These are phyloP conservation scores for Fusarium sarcochroum DNA, from an alignment of 2,329 filamentous ascomycete species.

Conservation along the genomic window DNA sequence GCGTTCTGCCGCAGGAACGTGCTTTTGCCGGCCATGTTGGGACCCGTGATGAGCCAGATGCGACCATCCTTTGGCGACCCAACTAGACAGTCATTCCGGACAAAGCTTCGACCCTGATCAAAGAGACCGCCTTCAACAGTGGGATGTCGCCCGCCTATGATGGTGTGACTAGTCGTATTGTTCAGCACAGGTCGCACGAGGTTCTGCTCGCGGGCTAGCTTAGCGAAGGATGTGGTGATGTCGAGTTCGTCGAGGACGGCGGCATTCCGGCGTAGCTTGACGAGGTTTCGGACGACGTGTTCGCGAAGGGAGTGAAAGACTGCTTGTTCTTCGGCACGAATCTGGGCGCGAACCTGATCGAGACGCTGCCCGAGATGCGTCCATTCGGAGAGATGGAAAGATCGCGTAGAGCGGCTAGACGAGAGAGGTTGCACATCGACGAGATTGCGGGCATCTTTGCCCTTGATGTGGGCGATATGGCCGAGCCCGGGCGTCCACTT, in stretches of 20 bases:
- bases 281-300: slow-evolving; percentile 83
- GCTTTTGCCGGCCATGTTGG: slow-evolving; percentile 99
- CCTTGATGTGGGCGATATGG: slow-evolving; percentile 91
- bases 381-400: slow-evolving; percentile 89
- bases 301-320: slow-evolving; percentile 83
- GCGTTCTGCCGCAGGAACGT: slow-evolving; percentile 97
- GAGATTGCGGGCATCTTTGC: slow-evolving; percentile 73
- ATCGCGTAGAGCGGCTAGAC: slow-evolving; percentile 85
- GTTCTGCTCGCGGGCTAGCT: slow-evolving; percentile 79
- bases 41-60: slow-evolving; percentile 80
- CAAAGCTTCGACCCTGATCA: slow-evolving; percentile 84
- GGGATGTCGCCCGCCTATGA: slow-evolving; percentile 89
- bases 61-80: slow-evolving; percentile 75
- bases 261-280: slow-evolving; percentile 90
- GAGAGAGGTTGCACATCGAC: slow-evolving; percentile 67
- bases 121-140: slow-evolving; percentile 89
- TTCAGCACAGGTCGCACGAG: slow-evolving; percentile 82
- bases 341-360: slow-evolving; percentile 82
- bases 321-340: slow-evolving; percentile 85
- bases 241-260: slow-evolving; percentile 94
- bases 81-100: slow-evolving; percentile 87
- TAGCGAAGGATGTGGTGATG: slow-evolving; percentile 87
- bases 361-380: slow-evolving; percentile 83
- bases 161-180: slow-evolving; percentile 74
- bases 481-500: slow-evolving; percentile 90